Evolutionary conservation across 306 rosid genomes (phyloP), one percentile per base, ranked within the genome.

Genomic region (Prunus armeniaca): DNA sequence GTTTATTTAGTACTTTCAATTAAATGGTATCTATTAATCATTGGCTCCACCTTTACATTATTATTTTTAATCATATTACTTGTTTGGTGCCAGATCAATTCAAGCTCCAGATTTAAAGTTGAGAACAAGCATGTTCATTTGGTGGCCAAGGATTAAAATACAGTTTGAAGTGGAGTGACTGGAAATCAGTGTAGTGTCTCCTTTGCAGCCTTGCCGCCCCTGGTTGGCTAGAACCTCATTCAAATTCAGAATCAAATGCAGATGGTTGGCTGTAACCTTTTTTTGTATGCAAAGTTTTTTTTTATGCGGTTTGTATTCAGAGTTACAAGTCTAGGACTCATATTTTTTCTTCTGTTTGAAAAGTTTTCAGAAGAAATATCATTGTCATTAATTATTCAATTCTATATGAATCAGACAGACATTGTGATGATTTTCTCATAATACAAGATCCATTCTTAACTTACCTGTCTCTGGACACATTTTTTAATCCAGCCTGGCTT

Each of bases 21-120:
- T 46, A n/a, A 22, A 27, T 20, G n/a, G 72, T 54, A 51, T 15
- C 38, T 12, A 22, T 60, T 78, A 57, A 66, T 32, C 61, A 56
- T 65, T 24, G 45, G n/a, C 38, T 2, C 20, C 18, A 18, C 60
- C 25, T 1, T 24, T 12, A 7, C 32, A 28, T 22, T 69, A 56
- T 15, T 45, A 47, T 11, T 54, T 41, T 74, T 80, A 9, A 68
- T 41, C 71, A 41, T 72, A 65, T 49, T 47, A 49, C 51, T 10
- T 28, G 75, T 25, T 69, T 76, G 82, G 58, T 50, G 62, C 64
- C 91, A 95, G 98, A 81, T 95, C 73, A 88, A 89, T 79, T 90
- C 96, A 32, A 92, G 97, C 85, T 89, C 97, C 67, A 85, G 79
- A 88, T 95, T 90, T 80, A 70, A 75, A 6, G 81, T 92, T 20